Percentiles rank a stretch among this genome's conserved stretches.
Conservation (phyloP, 2,329 filamentous ascomycete species). For the Ophiostoma angusticollis region DNA sequence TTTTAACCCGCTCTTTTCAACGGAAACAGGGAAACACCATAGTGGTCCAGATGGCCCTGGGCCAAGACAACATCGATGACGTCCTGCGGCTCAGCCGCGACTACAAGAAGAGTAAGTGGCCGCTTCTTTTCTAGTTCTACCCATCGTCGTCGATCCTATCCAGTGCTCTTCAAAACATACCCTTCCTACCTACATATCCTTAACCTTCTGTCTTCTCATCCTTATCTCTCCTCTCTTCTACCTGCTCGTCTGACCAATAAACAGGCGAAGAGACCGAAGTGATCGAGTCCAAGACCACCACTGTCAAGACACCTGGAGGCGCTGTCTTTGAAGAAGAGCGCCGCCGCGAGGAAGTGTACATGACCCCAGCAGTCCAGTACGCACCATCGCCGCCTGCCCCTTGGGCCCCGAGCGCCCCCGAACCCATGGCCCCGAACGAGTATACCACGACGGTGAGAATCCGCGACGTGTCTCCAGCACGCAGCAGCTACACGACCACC, state of each 20-base stretch:
- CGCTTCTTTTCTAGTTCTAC: not conserved
- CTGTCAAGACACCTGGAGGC: slow-evolving; percentile 16
- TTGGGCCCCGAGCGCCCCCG: not conserved
- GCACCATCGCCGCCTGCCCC: slow-evolving; percentile 5
- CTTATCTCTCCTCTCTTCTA: slow-evolving; percentile 2
- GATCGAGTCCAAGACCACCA: slow-evolving; percentile 9
- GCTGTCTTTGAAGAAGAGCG: slow-evolving; percentile 36
- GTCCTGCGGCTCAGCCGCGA: slow-evolving; percentile 72
- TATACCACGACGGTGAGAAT: slow-evolving; percentile 31
- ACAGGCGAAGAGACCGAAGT: slow-evolving; percentile 5
- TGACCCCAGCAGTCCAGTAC: slow-evolving; percentile 18
- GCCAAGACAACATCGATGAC: slow-evolving; percentile 84
- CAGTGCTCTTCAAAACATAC: too few relatives aligned
- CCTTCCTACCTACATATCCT: too few relatives aligned
- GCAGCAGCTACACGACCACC: slow-evolving; percentile 19
- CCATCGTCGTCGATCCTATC: too few relatives aligned
- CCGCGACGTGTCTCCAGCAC: slow-evolving; percentile 36
- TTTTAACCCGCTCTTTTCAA: not conserved
- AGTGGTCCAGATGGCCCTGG: slow-evolving; percentile 71
- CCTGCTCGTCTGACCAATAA: not conserved
- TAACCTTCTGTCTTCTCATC: not conserved
- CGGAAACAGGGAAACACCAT: slow-evolving; percentile 60
- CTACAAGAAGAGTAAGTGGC: slow-evolving; percentile 44
- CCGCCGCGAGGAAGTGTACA: slow-evolving; percentile 27
- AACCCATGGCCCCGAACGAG: not conserved